phyloP scores from a whole-genome alignment of 768 basidiomycete species.

The Boletus sensibilis region DNA sequence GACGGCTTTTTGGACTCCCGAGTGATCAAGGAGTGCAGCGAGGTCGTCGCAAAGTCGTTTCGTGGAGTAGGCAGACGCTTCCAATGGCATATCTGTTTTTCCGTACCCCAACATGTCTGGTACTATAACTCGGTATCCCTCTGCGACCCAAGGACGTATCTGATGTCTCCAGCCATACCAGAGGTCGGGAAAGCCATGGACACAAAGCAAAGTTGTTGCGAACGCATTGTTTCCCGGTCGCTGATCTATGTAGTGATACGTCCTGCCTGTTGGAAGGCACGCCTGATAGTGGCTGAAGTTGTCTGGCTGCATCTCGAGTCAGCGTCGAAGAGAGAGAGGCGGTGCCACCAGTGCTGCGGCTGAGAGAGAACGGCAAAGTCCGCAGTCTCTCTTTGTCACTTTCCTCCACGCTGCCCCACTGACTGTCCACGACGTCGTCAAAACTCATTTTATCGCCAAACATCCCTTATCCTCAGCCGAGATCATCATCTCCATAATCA shows the following conservation, averaged over 20 bases:
- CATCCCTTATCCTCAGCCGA: constrained; percentile 17
- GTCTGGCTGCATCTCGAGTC: constrained; percentile 9
- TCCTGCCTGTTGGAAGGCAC: constrained; percentile 54
- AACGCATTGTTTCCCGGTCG: constrained; percentile 43
- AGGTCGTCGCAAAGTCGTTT: constrained; percentile 62
- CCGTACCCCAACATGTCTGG: constrained; percentile 58
- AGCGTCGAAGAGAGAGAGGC: constrained; percentile 9
- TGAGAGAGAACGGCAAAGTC: constrained; percentile 27
- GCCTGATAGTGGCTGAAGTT: constrained; percentile 43
- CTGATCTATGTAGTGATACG: constrained; percentile 75
- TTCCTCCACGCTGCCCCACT: constrained; percentile 22
- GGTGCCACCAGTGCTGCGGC: constrained; percentile 28
- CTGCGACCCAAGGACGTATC: constrained; percentile 64
- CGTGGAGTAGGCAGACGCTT: constrained; percentile 54
- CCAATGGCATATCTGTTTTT: constrained; percentile 58
- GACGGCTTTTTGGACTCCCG: constrained; percentile 55
- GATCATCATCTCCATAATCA: constrained; percentile 6
- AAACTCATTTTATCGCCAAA: neutral
- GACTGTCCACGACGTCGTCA: constrained; percentile 14
- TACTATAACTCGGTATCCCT: constrained; percentile 62
- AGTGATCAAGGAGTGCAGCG: constrained; percentile 58
- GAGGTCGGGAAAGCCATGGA: constrained; percentile 80
- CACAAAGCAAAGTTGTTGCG: constrained; percentile 55
- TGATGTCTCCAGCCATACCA: constrained; percentile 76
- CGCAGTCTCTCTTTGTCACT: constrained; percentile 31